These are phyloP conservation scores for Leccinum olivaceoglutinosum DNA, from an alignment of 1,284 basidiomycete genomes.

Conservation along the genomic window DNA sequence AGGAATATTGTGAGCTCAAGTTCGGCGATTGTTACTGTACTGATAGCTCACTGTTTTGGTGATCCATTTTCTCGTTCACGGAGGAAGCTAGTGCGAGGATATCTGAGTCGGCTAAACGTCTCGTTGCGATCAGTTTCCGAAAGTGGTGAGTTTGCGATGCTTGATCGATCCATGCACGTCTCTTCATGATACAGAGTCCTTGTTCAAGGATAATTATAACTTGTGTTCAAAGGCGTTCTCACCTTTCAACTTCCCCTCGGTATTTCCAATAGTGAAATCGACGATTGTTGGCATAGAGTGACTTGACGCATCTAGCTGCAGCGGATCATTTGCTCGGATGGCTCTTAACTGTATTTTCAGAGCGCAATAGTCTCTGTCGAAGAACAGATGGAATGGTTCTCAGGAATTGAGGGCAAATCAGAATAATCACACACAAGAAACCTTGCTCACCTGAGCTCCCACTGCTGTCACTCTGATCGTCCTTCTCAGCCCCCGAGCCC, in stretches of 20 bases:
- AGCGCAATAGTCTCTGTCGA: constrained; percentile 60
- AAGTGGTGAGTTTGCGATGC: background rate
- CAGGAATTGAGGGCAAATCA: constrained; percentile 1
- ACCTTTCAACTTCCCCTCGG: constrained; percentile 10
- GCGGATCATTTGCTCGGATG: constrained; percentile 34
- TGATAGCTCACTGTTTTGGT: constrained; percentile 12
- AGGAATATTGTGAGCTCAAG: constrained; percentile 4
- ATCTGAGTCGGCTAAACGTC: background rate
- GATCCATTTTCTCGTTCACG: constrained; percentile 2
- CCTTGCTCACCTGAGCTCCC: constrained; percentile 9
- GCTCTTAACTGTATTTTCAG: constrained; percentile 65
- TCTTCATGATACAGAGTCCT: constrained; percentile 5
- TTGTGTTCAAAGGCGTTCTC: background rate
- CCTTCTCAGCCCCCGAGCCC: background rate
- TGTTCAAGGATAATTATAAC: background rate
- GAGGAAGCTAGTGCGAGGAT: background rate
- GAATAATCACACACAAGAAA: background rate
- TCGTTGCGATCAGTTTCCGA: constrained; percentile 2
- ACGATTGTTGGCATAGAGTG: constrained; percentile 10
- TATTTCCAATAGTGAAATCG: background rate
- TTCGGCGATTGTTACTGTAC: background rate
- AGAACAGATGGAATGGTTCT: constrained; percentile 1
- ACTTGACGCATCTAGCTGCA: constrained; percentile 22
- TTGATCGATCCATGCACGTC: background rate
- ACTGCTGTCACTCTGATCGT: constrained; percentile 4